Percentiles rank a stretch among this genome's conserved stretches.
These are phyloP conservation scores for Eucommia ulmoides DNA, from an alignment of 257 asterid species.

Conservation along the genomic window DNA sequence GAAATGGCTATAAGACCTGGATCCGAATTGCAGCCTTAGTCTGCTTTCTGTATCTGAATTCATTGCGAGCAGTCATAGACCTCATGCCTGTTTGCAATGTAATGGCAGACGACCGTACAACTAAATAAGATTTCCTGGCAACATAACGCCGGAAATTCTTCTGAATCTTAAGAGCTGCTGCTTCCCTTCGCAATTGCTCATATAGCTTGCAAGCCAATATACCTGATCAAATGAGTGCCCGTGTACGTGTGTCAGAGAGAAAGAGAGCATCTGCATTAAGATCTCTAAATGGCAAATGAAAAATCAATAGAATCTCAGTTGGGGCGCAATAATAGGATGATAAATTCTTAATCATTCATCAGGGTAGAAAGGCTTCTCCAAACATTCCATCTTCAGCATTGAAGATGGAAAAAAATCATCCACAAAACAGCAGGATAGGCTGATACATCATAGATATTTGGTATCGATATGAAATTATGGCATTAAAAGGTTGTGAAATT, in stretches of 20 bases:
- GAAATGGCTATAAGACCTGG: conserved; percentile 47
- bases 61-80: conserved; percentile 77
- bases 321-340: too few relatives aligned
- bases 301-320: conserved; percentile 8
- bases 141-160: conserved; percentile 71
- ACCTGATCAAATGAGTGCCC: conserved; percentile 21
- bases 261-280: conserved; percentile 7
- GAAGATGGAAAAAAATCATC: too few relatives aligned
- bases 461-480: neutral
- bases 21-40: conserved; percentile 79
- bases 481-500: neutral
- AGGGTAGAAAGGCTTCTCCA: too few relatives aligned
- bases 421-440: too few relatives aligned
- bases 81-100: conserved; percentile 90
- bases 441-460: neutral
- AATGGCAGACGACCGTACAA: conserved; percentile 49
- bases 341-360: too few relatives aligned
- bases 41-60: conserved; percentile 77
- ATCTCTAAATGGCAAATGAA: conserved; percentile 10
- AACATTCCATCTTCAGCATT: conserved; percentile 3
- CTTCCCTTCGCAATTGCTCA: conserved; percentile 83
- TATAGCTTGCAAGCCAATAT: conserved; percentile 77
- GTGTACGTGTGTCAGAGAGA: neutral
- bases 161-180: conserved; percentile 88
- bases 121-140: conserved; percentile 49